Percentiles rank a stretch among this genome's conserved stretches.
These are phyloP conservation scores for Microcos paniculata DNA, from an alignment of 345 rosid genomes.

Conservation along the genomic window DNA sequence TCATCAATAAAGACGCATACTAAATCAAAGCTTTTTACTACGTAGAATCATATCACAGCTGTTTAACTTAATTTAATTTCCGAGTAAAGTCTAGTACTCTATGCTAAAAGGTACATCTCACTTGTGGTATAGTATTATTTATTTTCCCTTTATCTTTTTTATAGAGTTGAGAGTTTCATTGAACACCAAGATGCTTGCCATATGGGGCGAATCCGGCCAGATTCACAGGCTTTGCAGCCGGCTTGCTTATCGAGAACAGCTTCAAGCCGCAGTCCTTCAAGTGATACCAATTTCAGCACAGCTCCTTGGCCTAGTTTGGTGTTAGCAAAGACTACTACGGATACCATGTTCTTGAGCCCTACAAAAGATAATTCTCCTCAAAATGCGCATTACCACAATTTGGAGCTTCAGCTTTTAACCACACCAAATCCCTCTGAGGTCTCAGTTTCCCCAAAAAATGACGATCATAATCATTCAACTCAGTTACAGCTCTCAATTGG, in stretches of 20 bases:
- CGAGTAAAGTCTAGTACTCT: not conserved
- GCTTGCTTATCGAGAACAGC: conserved; percentile 58
- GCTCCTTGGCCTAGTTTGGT: conserved; percentile 40
- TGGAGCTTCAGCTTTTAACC: conserved; percentile 66
- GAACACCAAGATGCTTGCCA: conserved; percentile 92
- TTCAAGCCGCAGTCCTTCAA: conserved; percentile 63
- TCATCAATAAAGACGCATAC: conserved; percentile 21
- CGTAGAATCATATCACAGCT: not conserved
- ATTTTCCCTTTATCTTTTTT: not conserved
- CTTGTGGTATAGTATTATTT: not conserved
- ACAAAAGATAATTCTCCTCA: conserved; percentile 20
- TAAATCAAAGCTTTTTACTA: conserved; percentile 13
- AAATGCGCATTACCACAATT: conserved; percentile 38
- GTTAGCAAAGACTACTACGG: conserved; percentile 15
- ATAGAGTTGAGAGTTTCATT: conserved; percentile 96
- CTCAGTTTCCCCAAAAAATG: conserved; percentile 34
- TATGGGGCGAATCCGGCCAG: conserved; percentile 49
- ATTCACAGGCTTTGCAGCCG: conserved; percentile 43
- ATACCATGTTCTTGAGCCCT: conserved; percentile 30
- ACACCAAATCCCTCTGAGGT: conserved; percentile 14
- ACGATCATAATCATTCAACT: conserved; percentile 39
- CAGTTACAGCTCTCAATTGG: conserved; percentile 68
- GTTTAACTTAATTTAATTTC: not conserved
- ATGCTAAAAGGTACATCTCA: not conserved
- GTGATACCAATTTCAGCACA: conserved; percentile 49